phyloP scores from a whole-genome alignment of 2,329 filamentous ascomycete species.

The Penicillium fuscoglaucum region DNA sequence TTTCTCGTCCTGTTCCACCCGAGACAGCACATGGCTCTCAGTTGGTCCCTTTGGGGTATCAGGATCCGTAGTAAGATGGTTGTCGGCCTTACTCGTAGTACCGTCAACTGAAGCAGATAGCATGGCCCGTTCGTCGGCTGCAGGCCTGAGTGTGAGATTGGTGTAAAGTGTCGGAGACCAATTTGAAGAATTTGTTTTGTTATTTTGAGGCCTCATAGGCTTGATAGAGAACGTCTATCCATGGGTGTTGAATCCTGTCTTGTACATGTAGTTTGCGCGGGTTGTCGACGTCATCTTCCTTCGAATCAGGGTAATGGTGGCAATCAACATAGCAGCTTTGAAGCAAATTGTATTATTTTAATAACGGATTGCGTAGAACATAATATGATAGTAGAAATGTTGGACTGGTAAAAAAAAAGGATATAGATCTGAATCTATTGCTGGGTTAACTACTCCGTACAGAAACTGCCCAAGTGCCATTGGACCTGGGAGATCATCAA shows the following conservation, averaged over 20 bases:
- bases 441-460: neutral
- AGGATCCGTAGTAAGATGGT: neutral
- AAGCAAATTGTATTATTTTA: neutral
- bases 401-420: neutral
- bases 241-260: neutral
- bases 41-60: constrained; percentile 19
- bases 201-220: neutral
- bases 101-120: neutral
- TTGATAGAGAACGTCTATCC: neutral
- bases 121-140: neutral
- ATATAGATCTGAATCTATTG: neutral
- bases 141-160: neutral
- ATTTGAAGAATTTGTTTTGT: neutral
- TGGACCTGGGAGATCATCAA: neutral
- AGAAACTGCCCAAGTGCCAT: neutral
- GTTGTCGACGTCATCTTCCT: constrained; percentile 7
- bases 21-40: constrained; percentile 28
- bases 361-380: neutral
- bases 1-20: constrained; percentile 23
- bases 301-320: constrained; percentile 4
- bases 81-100: neutral
- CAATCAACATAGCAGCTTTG: neutral
- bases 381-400: neutral
- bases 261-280: neutral
- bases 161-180: neutral